Evolutionary conservation across 2,329 filamentous ascomycete genomes (phyloP), one percentile per base, ranked within the genome.

Genomic region (Elsinoe necatrix): DNA sequence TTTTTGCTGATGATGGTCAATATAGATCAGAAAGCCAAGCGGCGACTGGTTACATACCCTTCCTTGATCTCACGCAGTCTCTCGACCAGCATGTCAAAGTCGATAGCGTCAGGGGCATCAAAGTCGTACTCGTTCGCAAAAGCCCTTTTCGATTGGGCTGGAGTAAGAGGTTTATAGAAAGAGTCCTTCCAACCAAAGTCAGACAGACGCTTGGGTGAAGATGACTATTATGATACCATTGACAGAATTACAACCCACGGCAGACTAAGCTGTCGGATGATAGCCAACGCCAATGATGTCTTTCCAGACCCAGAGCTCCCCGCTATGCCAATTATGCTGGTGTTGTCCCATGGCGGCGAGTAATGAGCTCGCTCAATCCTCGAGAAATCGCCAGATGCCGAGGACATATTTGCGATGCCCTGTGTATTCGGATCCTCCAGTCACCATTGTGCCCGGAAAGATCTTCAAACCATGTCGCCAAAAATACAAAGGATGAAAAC

Each of bases 161-260:
- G 78, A 16, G 82, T 86, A 63, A 98, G 75, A 16, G 85, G 86
- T 73, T 96, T 97, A 75, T 98, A 98, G 72, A 95, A 98, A 11
- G 92, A 96, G 72, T 98, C 93, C 89, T 95, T 65, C 60, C 57
- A 18, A 27, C 60, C 57, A 18, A 27, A 54, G 50, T 34, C 29
- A 54, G 39, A 51, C 39, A 47, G 16, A 47, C 18, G 18, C 16
- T 23, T n/a, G 29, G 31, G n/a, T 27, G 25, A 23, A 39, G 4
- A 41, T 29, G 42, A 51, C 39, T n/a, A 39, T 43, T 57, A 58
- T 67, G 75, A 67, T 79, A 92, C 89, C 86, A 98, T 97, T 41
- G 91, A 95, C 65, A 98, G 73, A 72, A 98, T 96, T 51, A 96
- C 91, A 60, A 98, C 93, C 92, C 93, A 98, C 57, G 93, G 93